Base-by-base conservation (phyloP, 2,329 filamentous ascomycete genomes). In the Pseudogymnoascus sp. region DNA sequence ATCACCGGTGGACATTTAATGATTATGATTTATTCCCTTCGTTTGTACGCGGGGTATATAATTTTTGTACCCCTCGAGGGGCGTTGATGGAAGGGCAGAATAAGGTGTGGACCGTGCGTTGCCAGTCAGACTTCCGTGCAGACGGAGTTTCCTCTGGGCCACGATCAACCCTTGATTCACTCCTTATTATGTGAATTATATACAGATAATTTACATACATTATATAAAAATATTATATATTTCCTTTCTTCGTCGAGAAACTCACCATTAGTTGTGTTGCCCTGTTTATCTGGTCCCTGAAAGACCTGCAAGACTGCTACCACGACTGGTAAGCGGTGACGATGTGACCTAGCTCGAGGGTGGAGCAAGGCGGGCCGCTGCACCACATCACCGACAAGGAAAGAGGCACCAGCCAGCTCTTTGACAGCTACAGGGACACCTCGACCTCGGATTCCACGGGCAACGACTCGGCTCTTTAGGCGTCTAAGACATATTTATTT, bases 61-160 rank as follows among this genome's bases (percentile, higher is more conserved):
- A 19, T 22, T 33, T 55, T 55, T 55, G 28, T 55, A 55, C 25
- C 9, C 14, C 16, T 16, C 6, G 12, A 55, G 5, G 39, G 39
- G 45, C 25, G 45, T 55, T 33, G 45, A 55, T 55, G 25, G 28
- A 55, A 33, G 49, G 25, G 28, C 14, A 1, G n/a, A 33, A 55
- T 55, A 55, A 55, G 49, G 49, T 55, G 49, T 55, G 49, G 49
- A 55, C 49, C 49, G 49, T 55, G 49, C 49, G 49, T 55, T 33
- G 9, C 49, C 49, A 33, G 49, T 33, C 28, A 55, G 49, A 9
- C 28, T 33, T 33, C 49, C 9, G 14, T 55, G n/a, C 28, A 55
- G 8, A 33, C 19, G 14, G 28, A 19, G n/a, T 11, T 19, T 33
- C n/a, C n/a, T 55, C 5, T 33, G 5, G n/a, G 12, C 49, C n/a